Conservation (phyloP, 768 basidiomycete genomes). For the Lentinula aciculospora region DNA sequence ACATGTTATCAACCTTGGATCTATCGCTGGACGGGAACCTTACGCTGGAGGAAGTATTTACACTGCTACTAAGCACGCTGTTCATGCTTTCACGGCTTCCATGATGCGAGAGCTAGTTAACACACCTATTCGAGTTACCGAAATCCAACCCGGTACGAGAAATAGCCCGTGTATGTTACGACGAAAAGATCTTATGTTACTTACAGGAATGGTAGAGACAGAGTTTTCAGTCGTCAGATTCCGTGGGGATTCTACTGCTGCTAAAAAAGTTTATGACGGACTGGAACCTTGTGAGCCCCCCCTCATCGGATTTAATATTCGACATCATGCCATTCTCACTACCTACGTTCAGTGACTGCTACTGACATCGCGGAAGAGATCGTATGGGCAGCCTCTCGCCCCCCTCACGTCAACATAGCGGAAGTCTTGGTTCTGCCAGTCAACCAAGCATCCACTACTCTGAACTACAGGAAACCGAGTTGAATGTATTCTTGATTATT, state of each 20-base stretch:
- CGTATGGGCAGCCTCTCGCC: conserved; percentile 91
- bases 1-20: conserved; percentile 94
- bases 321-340: not conserved
- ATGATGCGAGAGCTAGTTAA: conserved; percentile 85
- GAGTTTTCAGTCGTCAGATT: conserved; percentile 91
- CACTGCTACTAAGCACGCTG: conserved; percentile 85
- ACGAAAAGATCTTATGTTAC: conserved; percentile 8
- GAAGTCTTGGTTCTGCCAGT: conserved; percentile 74
- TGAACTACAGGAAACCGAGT: conserved; percentile 48
- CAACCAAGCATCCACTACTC: conserved; percentile 68
- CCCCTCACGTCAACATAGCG: conserved; percentile 88
- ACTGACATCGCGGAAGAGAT: conserved; percentile 96
- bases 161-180: not conserved
- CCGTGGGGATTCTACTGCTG: conserved; percentile 76
- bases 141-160: conserved; percentile 81
- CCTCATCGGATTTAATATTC: not conserved
- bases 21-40: conserved; percentile 82
- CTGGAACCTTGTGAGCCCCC: conserved; percentile 71
- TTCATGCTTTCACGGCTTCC: conserved; percentile 80
- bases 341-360: conserved; percentile 50
- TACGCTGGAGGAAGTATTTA: conserved; percentile 93
- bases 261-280: conserved; percentile 89
- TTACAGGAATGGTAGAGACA: conserved; percentile 76
- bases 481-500: not conserved
- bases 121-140: conserved; percentile 89